These are phyloP conservation scores for Leucoagaricus sp. DNA, from an alignment of 1,284 basidiomycete species.

Conservation along the genomic window DNA sequence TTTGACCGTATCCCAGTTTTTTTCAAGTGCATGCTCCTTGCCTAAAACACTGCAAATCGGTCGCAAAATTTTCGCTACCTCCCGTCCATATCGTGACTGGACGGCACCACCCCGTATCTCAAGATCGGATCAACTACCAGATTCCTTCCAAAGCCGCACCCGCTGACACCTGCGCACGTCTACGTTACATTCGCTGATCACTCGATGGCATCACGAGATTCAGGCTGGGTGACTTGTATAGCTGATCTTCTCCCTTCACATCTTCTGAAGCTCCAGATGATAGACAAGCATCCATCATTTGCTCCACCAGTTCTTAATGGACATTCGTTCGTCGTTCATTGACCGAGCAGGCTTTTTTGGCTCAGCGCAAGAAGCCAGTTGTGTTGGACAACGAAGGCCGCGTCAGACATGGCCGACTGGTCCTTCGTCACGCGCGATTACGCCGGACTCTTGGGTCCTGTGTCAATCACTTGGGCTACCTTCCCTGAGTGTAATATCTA, in stretches of 20 bases:
- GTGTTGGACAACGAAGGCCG: neutral
- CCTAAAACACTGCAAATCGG: neutral
- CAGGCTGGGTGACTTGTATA: neutral
- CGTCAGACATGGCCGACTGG: constrained; percentile 11
- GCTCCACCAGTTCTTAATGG: neutral
- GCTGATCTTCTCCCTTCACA: neutral
- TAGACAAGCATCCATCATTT: neutral
- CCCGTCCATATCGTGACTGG: constrained; percentile 7
- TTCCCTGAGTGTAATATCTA: neutral
- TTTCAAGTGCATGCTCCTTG: neutral
- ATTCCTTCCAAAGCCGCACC: neutral
- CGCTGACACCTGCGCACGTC: neutral
- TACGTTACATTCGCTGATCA: constrained; percentile 7
- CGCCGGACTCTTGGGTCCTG: constrained; percentile 14
- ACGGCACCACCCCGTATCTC: neutral
- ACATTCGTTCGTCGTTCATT: neutral
- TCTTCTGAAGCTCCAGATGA: neutral
- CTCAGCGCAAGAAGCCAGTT: neutral
- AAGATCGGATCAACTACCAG: neutral
- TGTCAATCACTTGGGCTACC: neutral
- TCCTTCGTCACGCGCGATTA: constrained; percentile 21
- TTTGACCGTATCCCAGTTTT: neutral
- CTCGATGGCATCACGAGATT: constrained; percentile 1
- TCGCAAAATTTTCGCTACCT: neutral
- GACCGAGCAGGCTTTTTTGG: neutral